Percentiles rank a stretch among this genome's conserved stretches.
phyloP scores from a whole-genome alignment of 2,329 filamentous ascomycete genomes.

The Podosphaera fusca region DNA sequence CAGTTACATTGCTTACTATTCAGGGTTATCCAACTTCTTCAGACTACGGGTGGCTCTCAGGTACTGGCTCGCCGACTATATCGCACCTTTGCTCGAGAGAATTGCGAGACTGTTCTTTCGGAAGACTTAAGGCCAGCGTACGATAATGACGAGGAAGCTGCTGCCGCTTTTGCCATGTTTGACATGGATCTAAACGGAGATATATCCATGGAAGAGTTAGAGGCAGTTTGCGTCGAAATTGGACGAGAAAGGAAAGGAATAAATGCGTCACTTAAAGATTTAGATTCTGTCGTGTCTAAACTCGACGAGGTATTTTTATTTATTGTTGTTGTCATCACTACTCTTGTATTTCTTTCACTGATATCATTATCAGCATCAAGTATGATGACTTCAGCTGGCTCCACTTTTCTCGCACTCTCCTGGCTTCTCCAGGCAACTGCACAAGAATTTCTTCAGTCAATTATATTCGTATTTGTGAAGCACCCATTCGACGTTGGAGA shows the following conservation, averaged over 20 bases:
- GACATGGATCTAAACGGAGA: slow-evolving; percentile 94
- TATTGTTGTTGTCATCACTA: slow-evolving; percentile 55
- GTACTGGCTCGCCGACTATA: slow-evolving; percentile 73
- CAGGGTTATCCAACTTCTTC: slow-evolving; percentile 47
- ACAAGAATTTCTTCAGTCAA: slow-evolving; percentile 81
- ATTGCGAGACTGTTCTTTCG: slow-evolving; percentile 49
- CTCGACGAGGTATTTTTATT: slow-evolving; percentile 77
- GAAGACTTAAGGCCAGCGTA: slow-evolving; percentile 66
- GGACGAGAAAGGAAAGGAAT: slow-evolving; percentile 89
- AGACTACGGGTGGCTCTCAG: slow-evolving; percentile 50
- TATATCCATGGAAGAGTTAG: slow-evolving; percentile 84
- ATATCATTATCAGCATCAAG: slow-evolving; percentile 79
- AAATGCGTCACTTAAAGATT: slow-evolving; percentile 77
- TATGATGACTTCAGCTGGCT: slow-evolving; percentile 73
- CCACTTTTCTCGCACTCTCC: slow-evolving; percentile 65
- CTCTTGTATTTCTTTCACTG: slow-evolving; percentile 73
- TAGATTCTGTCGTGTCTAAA: slow-evolving; percentile 81
- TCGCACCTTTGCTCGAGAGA: slow-evolving; percentile 57
- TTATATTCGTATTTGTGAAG: slow-evolving; percentile 91
- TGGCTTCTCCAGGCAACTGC: slow-evolving; percentile 88
- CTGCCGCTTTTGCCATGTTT: slow-evolving; percentile 75
- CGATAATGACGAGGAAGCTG: slow-evolving; percentile 61
- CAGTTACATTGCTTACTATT: slow-evolving; percentile 4
- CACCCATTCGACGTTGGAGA: slow-evolving; percentile 94
- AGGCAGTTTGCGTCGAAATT: slow-evolving; percentile 82